Evolutionary conservation across 441 rosid species (phyloP).

Genomic region (Erodium texanum): DNA sequence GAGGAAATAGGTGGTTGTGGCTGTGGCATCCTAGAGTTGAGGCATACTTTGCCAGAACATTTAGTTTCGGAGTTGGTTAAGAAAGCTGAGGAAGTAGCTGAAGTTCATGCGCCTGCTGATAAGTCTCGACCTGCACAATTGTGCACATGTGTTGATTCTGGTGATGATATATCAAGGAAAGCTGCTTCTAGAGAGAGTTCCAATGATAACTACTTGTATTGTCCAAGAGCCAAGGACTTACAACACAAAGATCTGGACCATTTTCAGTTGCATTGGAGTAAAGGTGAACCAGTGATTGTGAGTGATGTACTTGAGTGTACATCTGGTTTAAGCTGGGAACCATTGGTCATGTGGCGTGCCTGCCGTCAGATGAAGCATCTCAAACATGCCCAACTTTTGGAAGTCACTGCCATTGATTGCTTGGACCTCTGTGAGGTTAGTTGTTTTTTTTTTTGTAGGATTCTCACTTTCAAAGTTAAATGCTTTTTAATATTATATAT

Average conservation of each 20-base stretch:
- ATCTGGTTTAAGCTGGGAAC: conserved; percentile 88
- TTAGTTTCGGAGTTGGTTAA: conserved; percentile 41
- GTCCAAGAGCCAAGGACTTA: conserved; percentile 41
- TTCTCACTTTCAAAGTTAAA: too few species aligned
- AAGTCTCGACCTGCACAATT: background rate
- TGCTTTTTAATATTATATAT: too few species aligned
- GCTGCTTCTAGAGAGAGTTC: conserved; percentile 58
- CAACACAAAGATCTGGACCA: conserved; percentile 45
- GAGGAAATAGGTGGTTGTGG: conserved; percentile 41
- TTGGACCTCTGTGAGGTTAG: conserved; percentile 73
- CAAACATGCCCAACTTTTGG: conserved; percentile 31
- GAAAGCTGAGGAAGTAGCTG: conserved; percentile 35
- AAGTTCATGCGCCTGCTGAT: conserved; percentile 3
- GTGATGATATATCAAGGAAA: conserved; percentile 29
- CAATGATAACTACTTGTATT: conserved; percentile 57
- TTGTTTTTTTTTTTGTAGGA: conserved; percentile 14
- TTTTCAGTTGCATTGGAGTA: conserved; percentile 76
- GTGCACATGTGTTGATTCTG: conserved; percentile 14
- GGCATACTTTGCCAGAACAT: conserved; percentile 32
- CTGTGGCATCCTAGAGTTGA: conserved; percentile 33
- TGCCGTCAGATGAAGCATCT: conserved; percentile 41
- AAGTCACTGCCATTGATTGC: conserved; percentile 59
- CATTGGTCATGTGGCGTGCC: conserved; percentile 88
- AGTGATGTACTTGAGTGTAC: conserved; percentile 61
- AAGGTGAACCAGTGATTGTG: conserved; percentile 75